Base-by-base conservation (phyloP, 176 grass and related monocot genomes). In the Aegilops umbellulata region DNA sequence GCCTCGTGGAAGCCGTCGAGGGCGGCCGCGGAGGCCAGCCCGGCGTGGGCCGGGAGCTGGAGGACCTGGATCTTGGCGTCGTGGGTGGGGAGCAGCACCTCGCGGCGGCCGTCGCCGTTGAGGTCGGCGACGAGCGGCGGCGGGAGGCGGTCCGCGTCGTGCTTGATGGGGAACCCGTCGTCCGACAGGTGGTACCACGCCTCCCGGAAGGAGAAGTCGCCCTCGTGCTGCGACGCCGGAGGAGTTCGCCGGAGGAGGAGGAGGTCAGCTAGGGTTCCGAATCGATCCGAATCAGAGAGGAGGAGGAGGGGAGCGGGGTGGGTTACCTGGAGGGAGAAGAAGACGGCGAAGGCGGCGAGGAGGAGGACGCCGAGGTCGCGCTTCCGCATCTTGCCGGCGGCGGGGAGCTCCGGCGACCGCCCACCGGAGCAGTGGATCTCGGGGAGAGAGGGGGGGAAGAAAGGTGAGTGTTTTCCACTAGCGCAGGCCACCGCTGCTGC, bases 121-220 rank as follows among this genome's bases (percentile, higher is more conserved):
- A 98, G 91, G 81, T 98, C 96, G n/a, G 88, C 90, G 69, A 98
- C 82, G 60, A 98, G 80, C 6, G 96, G 96, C 6, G 90, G 94
- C 4, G 93, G 97, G 39, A 95, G 92, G 82, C 94, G 93, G 57
- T 98, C 94, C 19, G 92, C 92, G 35, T 98, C 97, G 42, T 94
- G 91, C 83, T 94, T 95, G 82, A 98, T 92, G 31, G 97, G 94
- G 84, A 88, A 95, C 38, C 95, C 97, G 15, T 92, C 88, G 38
- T 98, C 97, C 38, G 90, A 82, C 73, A 98, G 86, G 80, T 98
- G 97, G 83, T 92, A 93, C 94, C 97, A 98, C 24, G 97, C 89
- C 88, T 98, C 97, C 57, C 80, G 87, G 85, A 98, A 95, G 12
- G 92, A 92, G 81, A 98, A 95, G 84, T 98, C 93, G 35, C 96